These are phyloP conservation scores for Coemansia sp. DNA, from an alignment of 192 early-diverging fungal species.

Conservation along the genomic window DNA sequence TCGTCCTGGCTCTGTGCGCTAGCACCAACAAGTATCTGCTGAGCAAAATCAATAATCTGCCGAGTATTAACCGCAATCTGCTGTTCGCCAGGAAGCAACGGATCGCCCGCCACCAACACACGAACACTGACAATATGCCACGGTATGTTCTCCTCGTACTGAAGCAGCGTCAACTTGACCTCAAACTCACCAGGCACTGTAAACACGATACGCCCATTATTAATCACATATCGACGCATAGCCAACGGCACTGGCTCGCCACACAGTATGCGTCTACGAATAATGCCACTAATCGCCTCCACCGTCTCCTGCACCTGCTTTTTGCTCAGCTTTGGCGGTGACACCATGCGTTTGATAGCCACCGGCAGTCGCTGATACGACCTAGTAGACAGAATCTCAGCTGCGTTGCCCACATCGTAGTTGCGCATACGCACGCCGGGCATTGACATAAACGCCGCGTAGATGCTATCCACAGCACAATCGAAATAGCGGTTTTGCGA, in stretches of 20 bases:
- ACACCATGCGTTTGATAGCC: slow-evolving; percentile 68
- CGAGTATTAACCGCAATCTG: slow-evolving; percentile 34
- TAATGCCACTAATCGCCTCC: slow-evolving; percentile 65
- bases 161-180: slow-evolving; percentile 68
- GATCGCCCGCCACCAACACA: slow-evolving; percentile 60
- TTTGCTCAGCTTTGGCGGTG: slow-evolving; percentile 59
- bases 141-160: slow-evolving; percentile 54
- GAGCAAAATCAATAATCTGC: slow-evolving; percentile 31
- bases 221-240: slow-evolving; percentile 63
- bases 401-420: slow-evolving; percentile 79
- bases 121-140: slow-evolving; percentile 75
- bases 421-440: slow-evolving; percentile 66
- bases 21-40: slow-evolving; percentile 32
- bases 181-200: slow-evolving; percentile 59
- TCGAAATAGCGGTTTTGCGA: slow-evolving; percentile 62
- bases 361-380: slow-evolving; percentile 77
- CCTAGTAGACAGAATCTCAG: slow-evolving; percentile 84
- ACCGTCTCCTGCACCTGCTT: slow-evolving; percentile 64
- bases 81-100: slow-evolving; percentile 19
- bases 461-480: slow-evolving; percentile 62
- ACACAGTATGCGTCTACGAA: slow-evolving; percentile 69
- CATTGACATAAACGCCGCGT: slow-evolving; percentile 55
- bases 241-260: slow-evolving; percentile 69
- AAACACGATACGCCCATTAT: slow-evolving; percentile 73
- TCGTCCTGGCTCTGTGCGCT: background rate